Evolutionary conservation across 2,329 filamentous ascomycete genomes (phyloP).

Genomic region (Ophiosphaerella narmari): DNA sequence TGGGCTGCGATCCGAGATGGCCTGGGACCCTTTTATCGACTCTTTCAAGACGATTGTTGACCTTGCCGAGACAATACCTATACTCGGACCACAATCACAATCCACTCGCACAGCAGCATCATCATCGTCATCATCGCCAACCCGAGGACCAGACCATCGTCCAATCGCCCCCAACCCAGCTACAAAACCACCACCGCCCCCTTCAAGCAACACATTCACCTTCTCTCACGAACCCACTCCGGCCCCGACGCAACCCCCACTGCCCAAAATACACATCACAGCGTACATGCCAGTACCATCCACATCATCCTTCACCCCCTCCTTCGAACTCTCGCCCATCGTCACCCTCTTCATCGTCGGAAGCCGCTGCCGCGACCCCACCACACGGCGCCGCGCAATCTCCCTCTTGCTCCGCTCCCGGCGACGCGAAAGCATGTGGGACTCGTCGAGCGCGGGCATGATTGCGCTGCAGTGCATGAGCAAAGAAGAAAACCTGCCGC

Average conservation of each 20-base stretch:
- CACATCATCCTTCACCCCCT: constrained; percentile 24
- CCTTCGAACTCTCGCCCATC: constrained; percentile 35
- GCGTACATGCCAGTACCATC: neutral
- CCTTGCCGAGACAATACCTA: constrained; percentile 31
- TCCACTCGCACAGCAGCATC: constrained; percentile 14
- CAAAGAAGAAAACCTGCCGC: constrained; percentile 19
- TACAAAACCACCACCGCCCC: constrained; percentile 9
- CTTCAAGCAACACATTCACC: constrained; percentile 10
- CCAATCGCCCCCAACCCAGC: constrained; percentile 22
- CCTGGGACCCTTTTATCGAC: constrained; percentile 29
- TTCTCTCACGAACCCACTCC: constrained; percentile 4
- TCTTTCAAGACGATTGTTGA: constrained; percentile 32
- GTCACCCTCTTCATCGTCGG: constrained; percentile 32
- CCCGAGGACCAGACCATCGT: neutral
- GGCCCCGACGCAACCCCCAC: neutral
- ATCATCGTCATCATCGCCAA: constrained; percentile 14
- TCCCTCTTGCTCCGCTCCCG: constrained; percentile 26
- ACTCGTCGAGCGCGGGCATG: constrained; percentile 29
- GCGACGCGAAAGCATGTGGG: constrained; percentile 35
- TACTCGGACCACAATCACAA: constrained; percentile 7
- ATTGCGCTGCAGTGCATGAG: constrained; percentile 26
- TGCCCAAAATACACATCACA: neutral
- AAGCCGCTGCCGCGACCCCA: constrained; percentile 33
- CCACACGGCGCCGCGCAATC: constrained; percentile 31
- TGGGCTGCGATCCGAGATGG: constrained; percentile 21